Conservation (phyloP, 164 flowering plant species). For the Magnolia sinica region DNA sequence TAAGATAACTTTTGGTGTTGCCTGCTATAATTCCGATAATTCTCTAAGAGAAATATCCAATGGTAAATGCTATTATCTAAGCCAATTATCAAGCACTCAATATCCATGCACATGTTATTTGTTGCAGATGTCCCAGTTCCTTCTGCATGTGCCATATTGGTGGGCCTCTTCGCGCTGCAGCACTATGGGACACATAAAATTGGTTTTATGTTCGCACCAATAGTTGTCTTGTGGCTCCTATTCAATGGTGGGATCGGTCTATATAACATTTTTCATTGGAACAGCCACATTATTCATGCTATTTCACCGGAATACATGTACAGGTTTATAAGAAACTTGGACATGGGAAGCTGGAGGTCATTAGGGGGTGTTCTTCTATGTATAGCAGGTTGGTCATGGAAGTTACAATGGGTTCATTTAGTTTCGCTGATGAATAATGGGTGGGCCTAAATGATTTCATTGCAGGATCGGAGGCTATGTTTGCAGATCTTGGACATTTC, state of each 20-base stretch:
- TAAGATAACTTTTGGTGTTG: too few species aligned
- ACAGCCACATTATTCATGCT: slow-evolving; percentile 61
- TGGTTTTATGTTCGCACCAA: slow-evolving; percentile 82
- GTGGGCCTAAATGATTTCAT: slow-evolving; percentile 2
- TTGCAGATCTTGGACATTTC: slow-evolving; percentile 91
- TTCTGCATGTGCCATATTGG: slow-evolving; percentile 63
- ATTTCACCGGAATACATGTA: slow-evolving; percentile 74
- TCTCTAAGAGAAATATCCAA: not conserved
- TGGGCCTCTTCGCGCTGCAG: slow-evolving; percentile 71
- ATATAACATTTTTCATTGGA: slow-evolving; percentile 77
- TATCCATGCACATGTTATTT: not conserved
- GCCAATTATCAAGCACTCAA: not conserved
- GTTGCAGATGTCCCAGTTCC: slow-evolving; percentile 80
- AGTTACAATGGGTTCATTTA: not conserved
- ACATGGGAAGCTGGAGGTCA: slow-evolving; percentile 72
- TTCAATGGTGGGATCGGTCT: slow-evolving; percentile 74
- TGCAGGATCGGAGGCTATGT: slow-evolving; percentile 93
- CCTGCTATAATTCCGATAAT: not conserved
- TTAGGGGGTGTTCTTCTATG: slow-evolving; percentile 76
- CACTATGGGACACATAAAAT: slow-evolving; percentile 83
- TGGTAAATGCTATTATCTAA: too few species aligned
- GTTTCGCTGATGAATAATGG: not conserved
- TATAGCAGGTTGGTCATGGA: slow-evolving; percentile 54
- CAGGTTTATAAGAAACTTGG: slow-evolving; percentile 66
- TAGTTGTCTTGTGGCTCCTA: slow-evolving; percentile 73